Evolutionary conservation across 306 rosid genomes (phyloP).

Genomic region (Cucurbita pepo): DNA sequence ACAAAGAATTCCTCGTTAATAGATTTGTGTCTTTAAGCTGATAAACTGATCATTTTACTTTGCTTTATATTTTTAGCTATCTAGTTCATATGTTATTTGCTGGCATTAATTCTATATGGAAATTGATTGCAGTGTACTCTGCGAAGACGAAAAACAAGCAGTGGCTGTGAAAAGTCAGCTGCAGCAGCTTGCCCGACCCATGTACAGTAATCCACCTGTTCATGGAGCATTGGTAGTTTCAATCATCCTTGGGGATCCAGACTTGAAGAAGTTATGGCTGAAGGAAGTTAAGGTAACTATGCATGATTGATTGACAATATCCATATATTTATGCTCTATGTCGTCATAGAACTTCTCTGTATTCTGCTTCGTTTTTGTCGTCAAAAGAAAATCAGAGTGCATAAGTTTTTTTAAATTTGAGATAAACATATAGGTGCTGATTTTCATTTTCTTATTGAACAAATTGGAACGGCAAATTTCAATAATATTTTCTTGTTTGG

Average conservation of each 20-base stretch:
- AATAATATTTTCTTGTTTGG: not conserved
- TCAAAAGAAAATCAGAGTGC: not conserved
- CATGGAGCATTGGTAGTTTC: conserved; percentile 82
- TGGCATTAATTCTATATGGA: not conserved
- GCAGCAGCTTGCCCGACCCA: conserved; percentile 87
- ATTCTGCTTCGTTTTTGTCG: not conserved
- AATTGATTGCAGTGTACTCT: conserved; percentile 48
- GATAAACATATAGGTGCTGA: not conserved
- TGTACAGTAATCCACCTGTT: conserved; percentile 93
- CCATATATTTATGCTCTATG: not conserved
- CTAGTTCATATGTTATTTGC: not conserved
- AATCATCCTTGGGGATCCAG: conserved; percentile 69
- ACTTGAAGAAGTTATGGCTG: conserved; percentile 68
- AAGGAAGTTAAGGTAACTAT: conserved; percentile 74
- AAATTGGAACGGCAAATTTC: not conserved
- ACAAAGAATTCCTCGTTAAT: not conserved
- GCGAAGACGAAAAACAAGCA: conserved; percentile 86
- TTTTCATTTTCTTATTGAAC: not conserved
- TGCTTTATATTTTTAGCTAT: not conserved
- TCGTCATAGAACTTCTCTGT: not conserved
- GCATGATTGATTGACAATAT: not conserved
- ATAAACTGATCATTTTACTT: not conserved
- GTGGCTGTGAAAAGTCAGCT: conserved; percentile 86
- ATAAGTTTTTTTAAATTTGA: not conserved
- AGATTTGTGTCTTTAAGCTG: not conserved